phyloP scores from a whole-genome alignment of 192 early-diverging fungal species.

The Coemansia sp. region DNA sequence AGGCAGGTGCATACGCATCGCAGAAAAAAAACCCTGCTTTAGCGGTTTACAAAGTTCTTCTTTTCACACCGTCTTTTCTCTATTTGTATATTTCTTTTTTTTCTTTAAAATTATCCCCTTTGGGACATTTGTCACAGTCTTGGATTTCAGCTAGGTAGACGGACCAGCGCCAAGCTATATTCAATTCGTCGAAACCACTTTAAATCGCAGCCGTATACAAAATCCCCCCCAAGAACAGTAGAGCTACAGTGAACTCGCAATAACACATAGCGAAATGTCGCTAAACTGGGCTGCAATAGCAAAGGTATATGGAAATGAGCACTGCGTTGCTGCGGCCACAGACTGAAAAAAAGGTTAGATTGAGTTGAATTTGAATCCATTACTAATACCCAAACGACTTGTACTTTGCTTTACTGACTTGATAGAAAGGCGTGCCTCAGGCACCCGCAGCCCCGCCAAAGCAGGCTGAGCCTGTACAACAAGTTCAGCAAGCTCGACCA shows the following conservation, averaged over 20 bases:
- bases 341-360: not conserved
- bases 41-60: not conserved
- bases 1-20: not conserved
- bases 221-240: slow-evolving; percentile 7
- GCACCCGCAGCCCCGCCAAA: slow-evolving; percentile 3
- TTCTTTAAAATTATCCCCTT: not conserved
- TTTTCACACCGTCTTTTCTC: not conserved
- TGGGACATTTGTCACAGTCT: not conserved
- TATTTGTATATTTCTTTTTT: not conserved
- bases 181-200: not conserved
- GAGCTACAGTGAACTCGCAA: not conserved
- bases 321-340: not conserved
- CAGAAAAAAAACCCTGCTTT: not conserved
- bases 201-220: not conserved
- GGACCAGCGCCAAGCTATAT: not conserved
- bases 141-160: not conserved
- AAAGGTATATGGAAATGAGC: slow-evolving; percentile 23
- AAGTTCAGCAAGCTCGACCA: not conserved
- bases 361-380: not conserved
- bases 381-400: not conserved
- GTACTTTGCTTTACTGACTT: not conserved
- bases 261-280: slow-evolving; percentile 7
- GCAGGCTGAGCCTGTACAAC: not conserved
- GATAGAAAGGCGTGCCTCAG: slow-evolving; percentile 7
- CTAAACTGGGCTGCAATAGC: slow-evolving; percentile 42